Base-by-base conservation (phyloP, 148 eudicot genomes). In the Camellia granthamiana region DNA sequence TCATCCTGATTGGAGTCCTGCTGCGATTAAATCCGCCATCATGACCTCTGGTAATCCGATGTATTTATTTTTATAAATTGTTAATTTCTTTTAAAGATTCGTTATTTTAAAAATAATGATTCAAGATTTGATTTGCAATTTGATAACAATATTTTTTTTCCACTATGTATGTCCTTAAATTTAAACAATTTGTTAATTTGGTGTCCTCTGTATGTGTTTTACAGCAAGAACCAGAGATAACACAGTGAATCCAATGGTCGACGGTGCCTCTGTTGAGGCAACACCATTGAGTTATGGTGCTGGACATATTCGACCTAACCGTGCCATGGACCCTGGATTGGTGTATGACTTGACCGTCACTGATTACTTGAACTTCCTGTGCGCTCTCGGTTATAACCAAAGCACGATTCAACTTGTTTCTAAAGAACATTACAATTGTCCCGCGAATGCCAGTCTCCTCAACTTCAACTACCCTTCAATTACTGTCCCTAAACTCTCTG, bases 1-100 rank as follows among this genome's bases (percentile, higher is more conserved):
- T 14, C 82, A 92, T 52, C 92, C 92, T 10, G 66, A 81, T 13
- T 92, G 97, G 97, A 87, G 90, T 78, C 89, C 90, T 14, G 90
- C 91, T 16, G 92, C 92, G 13, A 88, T 91, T 18, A 82, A 82
- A 81, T 92, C 94, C 1, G 94, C 97, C 19, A 89, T 92, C 77
- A 92, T 92, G 92, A 92, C 97, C 1, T 78, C 92, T 0, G 95
- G 95, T 91, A 82, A 52, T 2, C 0, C n/a, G 38, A 30, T 30
- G 38, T 30, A 30, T 30, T 30, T 30, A 30, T 30, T 30, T 30
- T 30, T 30, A 30, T 30, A 1, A 30, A 30, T 30, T 30, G 38
- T 30, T 30, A 30, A 30, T 30, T 30, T 30, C 38, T 30, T 30
- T 30, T 30, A 30, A 30, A 30, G 38, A 30, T 30, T 30, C 38